A percentile compares a stretch with the other conserved stretches of the same genome.
Evolutionary conservation across 148 eudicot genomes (phyloP).

Genomic region (Rhododendron griersonianum): DNA sequence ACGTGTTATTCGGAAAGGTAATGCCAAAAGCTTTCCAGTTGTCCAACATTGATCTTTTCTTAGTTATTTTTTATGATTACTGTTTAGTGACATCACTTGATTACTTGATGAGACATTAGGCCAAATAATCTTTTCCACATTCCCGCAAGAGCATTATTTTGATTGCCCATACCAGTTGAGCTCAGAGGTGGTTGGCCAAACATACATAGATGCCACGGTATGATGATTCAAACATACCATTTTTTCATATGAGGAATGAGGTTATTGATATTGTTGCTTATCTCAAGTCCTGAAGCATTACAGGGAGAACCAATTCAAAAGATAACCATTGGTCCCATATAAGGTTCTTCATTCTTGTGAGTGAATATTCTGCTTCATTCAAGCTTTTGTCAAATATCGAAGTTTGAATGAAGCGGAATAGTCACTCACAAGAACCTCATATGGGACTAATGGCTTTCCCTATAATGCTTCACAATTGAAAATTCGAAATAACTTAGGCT

Average conservation of each 20-base stretch:
- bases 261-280: not conserved
- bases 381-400: not conserved
- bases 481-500: not conserved
- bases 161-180: constrained; percentile 98
- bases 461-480: not conserved
- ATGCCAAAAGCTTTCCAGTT: not conserved
- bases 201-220: constrained; percentile 88
- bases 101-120: constrained; percentile 48
- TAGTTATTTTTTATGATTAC: not conserved
- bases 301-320: not conserved
- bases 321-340: no score
- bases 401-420: not conserved
- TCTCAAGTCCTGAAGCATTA: not conserved
- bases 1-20: constrained; percentile 81
- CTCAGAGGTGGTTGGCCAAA: constrained; percentile 76
- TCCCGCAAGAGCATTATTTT: constrained; percentile 91
- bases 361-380: not conserved
- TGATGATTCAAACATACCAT: constrained; percentile 1
- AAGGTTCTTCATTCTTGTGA: no score
- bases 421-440: not conserved
- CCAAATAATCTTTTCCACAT: constrained; percentile 68
- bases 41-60: not conserved
- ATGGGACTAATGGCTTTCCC: not conserved
- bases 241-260: not conserved
- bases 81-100: constrained; percentile 5